Evolutionary conservation across 352 stramenopile species (phyloP), one percentile per base, ranked within the genome.

Genomic region (Phytophthora melonis): DNA sequence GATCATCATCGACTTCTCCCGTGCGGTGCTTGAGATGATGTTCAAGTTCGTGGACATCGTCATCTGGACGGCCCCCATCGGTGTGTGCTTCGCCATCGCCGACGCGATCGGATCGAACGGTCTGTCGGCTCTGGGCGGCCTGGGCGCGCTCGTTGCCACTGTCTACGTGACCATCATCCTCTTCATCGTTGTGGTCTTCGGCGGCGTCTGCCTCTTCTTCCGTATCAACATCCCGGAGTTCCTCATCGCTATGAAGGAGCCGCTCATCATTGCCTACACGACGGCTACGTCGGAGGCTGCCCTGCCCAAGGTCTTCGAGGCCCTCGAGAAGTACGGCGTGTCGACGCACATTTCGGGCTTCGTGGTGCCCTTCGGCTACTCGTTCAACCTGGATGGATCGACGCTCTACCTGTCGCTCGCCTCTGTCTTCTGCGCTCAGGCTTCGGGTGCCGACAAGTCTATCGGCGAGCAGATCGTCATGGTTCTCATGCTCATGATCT

Each of bases 31-130:
- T 55, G 72, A 82, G 61, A 81, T 84, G 70, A 84, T 84, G 74
- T 87, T 87, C 65, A 84, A 80, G 64, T 84, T 87, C 50, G 77
- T 84, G 8, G 74, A 82, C 45, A 84, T 87, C 43, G 70, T 87
- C 49, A 83, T 87, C 41, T 87, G 80, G 80, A 72, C 77, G 2
- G 77, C 80, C 7, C 74, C 80, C 9, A 21, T 87, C 34, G 77
- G 80, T 52, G 80, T 87, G 30, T 84, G 74, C 63, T 84, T 87
- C 36, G 75, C 70, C 13, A 61, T 87, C n/a, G 80, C 80, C 36
- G 73, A 76, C 34, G 70, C 77, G 5, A 80, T 87, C 36, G 80
- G 62, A 11, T 66, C 55, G 36, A 87, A 87, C 66, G 80, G 80
- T 25, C 34, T 83, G n/a, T 74, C 61, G 8, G 71, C 72, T 41